Conservation (phyloP, 345 rosid genomes). For the Bretschneidera sinensis region DNA sequence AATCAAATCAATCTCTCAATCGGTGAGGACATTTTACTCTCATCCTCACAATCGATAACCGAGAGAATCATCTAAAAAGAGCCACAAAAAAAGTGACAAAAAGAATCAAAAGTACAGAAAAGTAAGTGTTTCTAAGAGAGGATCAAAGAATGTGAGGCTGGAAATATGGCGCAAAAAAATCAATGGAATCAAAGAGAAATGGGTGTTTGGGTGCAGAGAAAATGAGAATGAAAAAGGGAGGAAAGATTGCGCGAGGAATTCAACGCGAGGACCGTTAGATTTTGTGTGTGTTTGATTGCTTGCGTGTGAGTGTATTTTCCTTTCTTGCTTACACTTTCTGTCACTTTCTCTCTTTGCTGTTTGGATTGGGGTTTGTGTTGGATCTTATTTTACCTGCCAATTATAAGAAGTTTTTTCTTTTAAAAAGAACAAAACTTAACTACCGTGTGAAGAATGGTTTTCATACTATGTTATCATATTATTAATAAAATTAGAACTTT, state of each 20-base stretch:
- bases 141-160: conserved; percentile 12
- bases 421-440: no score
- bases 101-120: neutral
- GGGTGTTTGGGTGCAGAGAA: conserved; percentile 1
- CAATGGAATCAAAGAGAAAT: neutral
- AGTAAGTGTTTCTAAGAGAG: neutral
- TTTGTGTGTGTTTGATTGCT: neutral
- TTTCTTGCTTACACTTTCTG: conserved; percentile 3
- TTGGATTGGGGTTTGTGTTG: no score
- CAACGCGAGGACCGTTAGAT: conserved; percentile 46
- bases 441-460: no score
- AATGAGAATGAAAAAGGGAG: conserved; percentile 2
- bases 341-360: neutral
- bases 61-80: no score
- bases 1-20: conserved; percentile 11
- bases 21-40: neutral
- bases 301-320: neutral
- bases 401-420: no score
- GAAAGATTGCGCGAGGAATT: neutral
- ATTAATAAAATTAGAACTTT: no score
- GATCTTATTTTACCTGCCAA: no score
- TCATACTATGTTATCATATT: no score
- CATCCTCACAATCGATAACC: no score
- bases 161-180: conserved; percentile 3
- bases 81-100: no score